phyloP scores from a whole-genome alignment of 2,329 filamentous ascomycete species.

The Verticillium nonalfalfae region DNA sequence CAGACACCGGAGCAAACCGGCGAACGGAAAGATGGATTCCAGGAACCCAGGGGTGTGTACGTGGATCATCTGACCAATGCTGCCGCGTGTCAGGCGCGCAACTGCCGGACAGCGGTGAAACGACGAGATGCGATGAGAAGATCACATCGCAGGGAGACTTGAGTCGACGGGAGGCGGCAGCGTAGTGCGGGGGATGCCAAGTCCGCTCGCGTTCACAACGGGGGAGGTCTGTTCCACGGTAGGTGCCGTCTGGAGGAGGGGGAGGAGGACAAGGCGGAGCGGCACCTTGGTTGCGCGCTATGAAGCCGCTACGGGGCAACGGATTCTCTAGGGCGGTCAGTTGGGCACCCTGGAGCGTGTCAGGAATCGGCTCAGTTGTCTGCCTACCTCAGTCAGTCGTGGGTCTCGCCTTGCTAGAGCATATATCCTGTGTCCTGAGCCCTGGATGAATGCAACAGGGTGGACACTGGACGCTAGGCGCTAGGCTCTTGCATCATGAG shows the following conservation, averaged over 20 bases:
- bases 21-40: neutral
- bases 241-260: neutral
- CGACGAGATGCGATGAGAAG: neutral
- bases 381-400: neutral
- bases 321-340: neutral
- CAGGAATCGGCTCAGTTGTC: neutral
- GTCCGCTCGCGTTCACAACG: neutral
- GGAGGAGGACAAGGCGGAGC: neutral
- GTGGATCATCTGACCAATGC: neutral
- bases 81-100: neutral
- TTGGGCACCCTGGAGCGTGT: neutral
- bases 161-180: neutral
- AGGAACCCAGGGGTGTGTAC: neutral
- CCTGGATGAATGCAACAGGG: neutral
- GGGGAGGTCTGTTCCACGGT: neutral
- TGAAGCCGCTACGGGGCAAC: neutral
- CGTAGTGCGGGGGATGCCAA: neutral
- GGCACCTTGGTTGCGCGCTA: neutral
- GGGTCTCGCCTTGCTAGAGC: neutral
- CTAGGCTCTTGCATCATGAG: neutral
- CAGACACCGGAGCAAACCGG: neutral
- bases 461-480: neutral
- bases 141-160: neutral
- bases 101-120: neutral
- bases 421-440: too few relatives aligned